Evolutionary conservation across 1,284 basidiomycete species (phyloP), one percentile per base, ranked within the genome.

Genomic region (Pterulicium gracile): DNA sequence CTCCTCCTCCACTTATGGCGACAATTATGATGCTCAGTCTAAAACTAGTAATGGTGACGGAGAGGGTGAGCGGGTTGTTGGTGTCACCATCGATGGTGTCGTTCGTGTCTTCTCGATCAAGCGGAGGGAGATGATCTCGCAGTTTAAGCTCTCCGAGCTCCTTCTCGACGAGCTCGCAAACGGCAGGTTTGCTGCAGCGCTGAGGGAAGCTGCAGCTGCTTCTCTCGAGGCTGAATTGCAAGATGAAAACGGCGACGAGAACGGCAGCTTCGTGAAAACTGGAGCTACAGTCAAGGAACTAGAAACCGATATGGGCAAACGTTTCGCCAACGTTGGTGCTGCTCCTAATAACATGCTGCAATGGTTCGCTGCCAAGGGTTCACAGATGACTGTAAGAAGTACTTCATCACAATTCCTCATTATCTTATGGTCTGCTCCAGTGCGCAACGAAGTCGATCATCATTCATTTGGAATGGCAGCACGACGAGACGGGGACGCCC

Each of bases 51-150:
- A 71, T 44, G 59, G 58, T 13, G 57, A 56, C 18, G 77, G 74
- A 35, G 82, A 83, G 50, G 82, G 82, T 3, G 85, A 88, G 61
- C 73, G 86, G 40, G 79, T 95, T 20, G 82, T 93, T 7, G 78
- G 90, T 46, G 85, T 94, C 17, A 94, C 91, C 0, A 89, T 95
- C 52, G 92, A 95, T 63, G 91, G 89, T 4, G 82, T 93, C 42
- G 89, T 94, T 18, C 69, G 91, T 34, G 87, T 89, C 12, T 95
- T 94, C 64, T 90, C 86, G 2, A 94, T 94, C 55, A 76, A 79
- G 55, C 73, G 74, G 48, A 68, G 88, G 49, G 88, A 92, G 63
- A 93, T 95, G 91, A 75, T 94, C 14, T 88, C 86, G 12, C 88
- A 93, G 59, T 94, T 89, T 69, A 88, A 82, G 60, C 68, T 95